Percentiles rank a stretch among this genome's conserved stretches.
These are phyloP conservation scores for Floccularia luteovirens DNA, from an alignment of 768 basidiomycete genomes.

Conservation along the genomic window DNA sequence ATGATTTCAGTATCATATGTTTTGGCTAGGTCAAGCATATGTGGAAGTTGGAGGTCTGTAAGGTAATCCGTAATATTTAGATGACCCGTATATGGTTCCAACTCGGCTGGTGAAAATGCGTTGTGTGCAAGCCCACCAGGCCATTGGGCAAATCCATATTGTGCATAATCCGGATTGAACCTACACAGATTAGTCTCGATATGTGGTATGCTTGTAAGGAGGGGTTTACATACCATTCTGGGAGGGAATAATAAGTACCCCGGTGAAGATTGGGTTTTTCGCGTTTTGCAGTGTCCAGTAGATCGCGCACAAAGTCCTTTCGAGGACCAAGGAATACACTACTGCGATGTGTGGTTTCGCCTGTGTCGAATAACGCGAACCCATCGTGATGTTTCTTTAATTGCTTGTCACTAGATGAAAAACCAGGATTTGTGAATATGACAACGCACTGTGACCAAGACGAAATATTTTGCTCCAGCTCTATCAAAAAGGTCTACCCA, in stretches of 20 bases:
- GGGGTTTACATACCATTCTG: conserved; percentile 42
- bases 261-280: conserved; percentile 43
- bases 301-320: conserved; percentile 42
- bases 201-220: background rate
- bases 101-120: conserved; percentile 31
- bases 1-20: conserved; percentile 48
- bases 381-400: conserved; percentile 68
- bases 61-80: conserved; percentile 44
- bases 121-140: conserved; percentile 50
- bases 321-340: conserved; percentile 41
- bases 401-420: conserved; percentile 10
- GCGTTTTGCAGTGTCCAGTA: conserved; percentile 38
- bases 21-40: conserved; percentile 41
- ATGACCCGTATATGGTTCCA: conserved; percentile 50
- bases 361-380: conserved; percentile 48
- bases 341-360: conserved; percentile 41
- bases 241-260: conserved; percentile 53
- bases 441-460: conserved; percentile 38
- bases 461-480: conserved; percentile 57
- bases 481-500: conserved; percentile 49
- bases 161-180: conserved; percentile 47
- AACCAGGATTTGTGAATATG: background rate
- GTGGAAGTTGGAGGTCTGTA: conserved; percentile 40
- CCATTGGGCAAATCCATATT: conserved; percentile 41
- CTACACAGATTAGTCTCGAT: conserved; percentile 14